Base-by-base conservation (phyloP, 2,329 filamentous ascomycete genomes). In the Ascochyta koolunga region DNA sequence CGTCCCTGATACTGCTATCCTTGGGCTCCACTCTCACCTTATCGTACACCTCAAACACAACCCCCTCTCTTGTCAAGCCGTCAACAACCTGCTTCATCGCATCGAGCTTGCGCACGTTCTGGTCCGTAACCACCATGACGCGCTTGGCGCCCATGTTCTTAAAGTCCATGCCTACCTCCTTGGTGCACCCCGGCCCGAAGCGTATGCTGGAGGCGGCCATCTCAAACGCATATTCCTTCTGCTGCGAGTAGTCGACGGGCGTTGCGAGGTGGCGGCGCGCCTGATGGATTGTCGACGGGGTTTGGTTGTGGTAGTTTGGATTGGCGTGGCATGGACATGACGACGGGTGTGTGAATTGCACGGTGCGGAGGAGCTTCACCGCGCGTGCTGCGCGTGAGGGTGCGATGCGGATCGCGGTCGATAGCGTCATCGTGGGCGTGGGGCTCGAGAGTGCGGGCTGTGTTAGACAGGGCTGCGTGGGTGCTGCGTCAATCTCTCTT, bases 171-270 rank as follows among this genome's bases (percentile, higher is more conserved):
- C 95, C 95, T 18, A 99, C 92, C 76, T 99, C 95, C 75, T 91
- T 91, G 21, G 95, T 99, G 51, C 89, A 90, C 5, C 95, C 95
- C 0, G 91, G 91, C 0, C 95, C 95, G 67, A 98, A 99, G 11
- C 95, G 87, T 69, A 99, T 97, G 24, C 89, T 91, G 1, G 91
- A 96, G 1, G 95, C 92, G 0, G 95, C 95, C 93, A 99, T 96
- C 76, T 99, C 95, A 72, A 99, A 99, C 13, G 95, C 95, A 78
- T 99, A 99, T 75, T 99, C 95, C 74, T 96, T 96, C 69, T 92
- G 85, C 60, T 86, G 84, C 2, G 84, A 83, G 8, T 82, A 77
- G 67, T 91, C 88, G 24, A 89, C 78, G 0, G 93, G 91, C 0
- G 91, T 93, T n/a, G 91, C 92, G 55, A 93, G 78, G 56, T 83